Conservation (phyloP, 257 asterid species). For the Thymus mandschuricus region DNA sequence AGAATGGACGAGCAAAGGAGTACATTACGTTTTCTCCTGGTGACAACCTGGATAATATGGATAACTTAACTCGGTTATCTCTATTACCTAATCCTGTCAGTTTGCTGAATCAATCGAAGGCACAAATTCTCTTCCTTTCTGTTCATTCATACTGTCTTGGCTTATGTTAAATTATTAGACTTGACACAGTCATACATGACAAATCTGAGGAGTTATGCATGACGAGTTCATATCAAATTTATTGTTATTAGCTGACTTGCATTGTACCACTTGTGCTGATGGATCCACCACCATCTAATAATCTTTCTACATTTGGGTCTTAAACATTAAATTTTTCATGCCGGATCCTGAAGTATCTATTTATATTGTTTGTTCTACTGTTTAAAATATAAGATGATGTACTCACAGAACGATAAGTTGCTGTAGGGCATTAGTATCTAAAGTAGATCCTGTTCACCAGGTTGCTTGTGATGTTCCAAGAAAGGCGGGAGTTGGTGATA, state of each 20-base stretch:
- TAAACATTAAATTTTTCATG: conserved; percentile 2
- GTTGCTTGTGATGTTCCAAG: conserved; percentile 52
- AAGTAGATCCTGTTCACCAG: conserved; percentile 44
- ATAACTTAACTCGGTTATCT: conserved; percentile 53
- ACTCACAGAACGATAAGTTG: conserved; percentile 15
- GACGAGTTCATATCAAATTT: not conserved
- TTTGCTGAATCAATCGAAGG: conserved; percentile 66
- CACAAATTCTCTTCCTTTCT: conserved; percentile 36
- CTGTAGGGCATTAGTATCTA: conserved; percentile 21
- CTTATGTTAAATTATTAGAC: conserved; percentile 17
- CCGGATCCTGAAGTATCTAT: not conserved
- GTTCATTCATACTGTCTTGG: conserved; percentile 20
- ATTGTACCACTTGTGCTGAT: conserved; percentile 15
- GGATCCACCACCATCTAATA: not conserved
- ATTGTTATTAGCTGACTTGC: conserved; percentile 16
- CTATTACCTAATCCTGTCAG: conserved; percentile 50
- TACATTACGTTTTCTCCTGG: conserved; percentile 44
- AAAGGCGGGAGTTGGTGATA: conserved; percentile 44
- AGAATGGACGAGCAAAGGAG: conserved; percentile 62
- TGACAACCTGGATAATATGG: conserved; percentile 51
- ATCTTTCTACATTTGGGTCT: not conserved
- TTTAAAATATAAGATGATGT: not conserved
- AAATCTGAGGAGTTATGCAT: conserved; percentile 7
- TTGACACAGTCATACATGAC: not conserved
- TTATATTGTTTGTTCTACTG: not conserved